Conservation (phyloP, 2,329 filamentous ascomycete genomes). For the Ophiostoma australiae region DNA sequence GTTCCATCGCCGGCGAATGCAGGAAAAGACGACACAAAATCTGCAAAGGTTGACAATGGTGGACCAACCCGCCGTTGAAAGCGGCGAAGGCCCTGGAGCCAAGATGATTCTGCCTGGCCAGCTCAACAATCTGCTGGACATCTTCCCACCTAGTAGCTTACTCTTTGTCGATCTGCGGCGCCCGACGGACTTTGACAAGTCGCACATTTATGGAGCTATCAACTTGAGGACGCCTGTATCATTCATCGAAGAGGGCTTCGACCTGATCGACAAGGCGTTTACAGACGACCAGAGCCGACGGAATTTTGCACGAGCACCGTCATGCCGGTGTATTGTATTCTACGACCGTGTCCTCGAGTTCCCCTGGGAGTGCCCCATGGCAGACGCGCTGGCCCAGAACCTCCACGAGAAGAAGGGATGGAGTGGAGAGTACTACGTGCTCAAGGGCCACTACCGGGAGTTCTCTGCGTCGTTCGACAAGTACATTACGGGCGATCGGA, state of each 20-base stretch:
- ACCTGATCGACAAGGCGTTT: constrained; percentile 49
- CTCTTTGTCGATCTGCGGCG: constrained; percentile 50
- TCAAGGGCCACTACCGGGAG: constrained; percentile 53
- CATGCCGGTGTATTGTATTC: constrained; percentile 47
- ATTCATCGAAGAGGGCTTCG: constrained; percentile 46
- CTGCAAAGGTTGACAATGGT: constrained; percentile 43
- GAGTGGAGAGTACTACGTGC: constrained; percentile 48
- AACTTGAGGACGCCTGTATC: constrained; percentile 48
- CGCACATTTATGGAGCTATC: constrained; percentile 49
- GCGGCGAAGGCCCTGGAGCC: constrained; percentile 31
- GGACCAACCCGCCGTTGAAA: constrained; percentile 31
- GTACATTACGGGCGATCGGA: constrained; percentile 44
- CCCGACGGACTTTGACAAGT: constrained; percentile 43
- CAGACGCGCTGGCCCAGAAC: constrained; percentile 43
- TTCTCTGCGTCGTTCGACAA: constrained; percentile 51
- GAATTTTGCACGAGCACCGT: constrained; percentile 45
- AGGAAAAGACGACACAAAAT: constrained; percentile 43
- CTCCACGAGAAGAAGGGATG: constrained; percentile 44
- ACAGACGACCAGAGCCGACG: constrained; percentile 45
- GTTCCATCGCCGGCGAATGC: constrained; percentile 51
- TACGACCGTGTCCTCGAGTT: constrained; percentile 49
- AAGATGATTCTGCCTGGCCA: constrained; percentile 50
- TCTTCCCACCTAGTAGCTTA: constrained; percentile 43
- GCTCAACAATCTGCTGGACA: constrained; percentile 47
- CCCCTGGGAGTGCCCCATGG: constrained; percentile 48